These are phyloP conservation scores for Penicillium psychrofluorescens DNA, from an alignment of 495 filamentous ascomycete species.

Conservation along the genomic window DNA sequence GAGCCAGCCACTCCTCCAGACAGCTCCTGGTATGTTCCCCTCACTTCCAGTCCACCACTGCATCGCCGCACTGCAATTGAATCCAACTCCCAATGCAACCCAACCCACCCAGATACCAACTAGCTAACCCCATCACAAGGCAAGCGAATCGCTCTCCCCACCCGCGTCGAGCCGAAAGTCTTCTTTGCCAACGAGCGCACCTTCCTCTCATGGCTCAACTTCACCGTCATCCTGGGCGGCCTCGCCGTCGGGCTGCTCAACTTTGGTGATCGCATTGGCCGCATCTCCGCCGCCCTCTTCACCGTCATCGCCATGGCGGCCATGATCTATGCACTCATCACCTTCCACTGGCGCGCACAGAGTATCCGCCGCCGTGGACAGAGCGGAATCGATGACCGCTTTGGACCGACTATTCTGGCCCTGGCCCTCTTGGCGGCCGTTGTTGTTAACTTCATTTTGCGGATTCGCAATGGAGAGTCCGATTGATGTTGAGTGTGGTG, in stretches of 20 bases:
- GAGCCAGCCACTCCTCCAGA: slow-evolving; percentile 90
- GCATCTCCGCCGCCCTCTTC: slow-evolving; percentile 87
- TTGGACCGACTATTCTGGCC: slow-evolving; percentile 84
- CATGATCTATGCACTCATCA: slow-evolving; percentile 91
- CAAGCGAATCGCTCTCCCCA: slow-evolving; percentile 97
- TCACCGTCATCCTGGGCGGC: slow-evolving; percentile 94
- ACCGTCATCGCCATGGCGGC: slow-evolving; percentile 90
- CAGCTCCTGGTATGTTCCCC: slow-evolving; percentile 52
- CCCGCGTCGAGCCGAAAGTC: slow-evolving; percentile 97
- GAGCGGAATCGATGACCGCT: slow-evolving; percentile 92
- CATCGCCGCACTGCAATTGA: neutral
- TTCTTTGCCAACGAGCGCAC: slow-evolving; percentile 99
- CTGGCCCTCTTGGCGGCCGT: slow-evolving; percentile 79
- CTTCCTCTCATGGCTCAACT: slow-evolving; percentile 98
- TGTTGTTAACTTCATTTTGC: slow-evolving; percentile 86
- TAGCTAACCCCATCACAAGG: slow-evolving; percentile 37
- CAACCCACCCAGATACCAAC: neutral
- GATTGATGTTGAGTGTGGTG: neutral
- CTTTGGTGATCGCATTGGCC: slow-evolving; percentile 89
- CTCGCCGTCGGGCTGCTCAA: slow-evolving; percentile 94
- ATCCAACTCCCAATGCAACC: neutral
- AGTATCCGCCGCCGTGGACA: slow-evolving; percentile 87
- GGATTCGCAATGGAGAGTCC: slow-evolving; percentile 51
- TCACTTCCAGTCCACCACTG: neutral
- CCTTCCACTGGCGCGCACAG: slow-evolving; percentile 94